These are phyloP conservation scores for Salinomyces thailandicus DNA, from an alignment of 2,329 filamentous ascomycete species.

Conservation along the genomic window DNA sequence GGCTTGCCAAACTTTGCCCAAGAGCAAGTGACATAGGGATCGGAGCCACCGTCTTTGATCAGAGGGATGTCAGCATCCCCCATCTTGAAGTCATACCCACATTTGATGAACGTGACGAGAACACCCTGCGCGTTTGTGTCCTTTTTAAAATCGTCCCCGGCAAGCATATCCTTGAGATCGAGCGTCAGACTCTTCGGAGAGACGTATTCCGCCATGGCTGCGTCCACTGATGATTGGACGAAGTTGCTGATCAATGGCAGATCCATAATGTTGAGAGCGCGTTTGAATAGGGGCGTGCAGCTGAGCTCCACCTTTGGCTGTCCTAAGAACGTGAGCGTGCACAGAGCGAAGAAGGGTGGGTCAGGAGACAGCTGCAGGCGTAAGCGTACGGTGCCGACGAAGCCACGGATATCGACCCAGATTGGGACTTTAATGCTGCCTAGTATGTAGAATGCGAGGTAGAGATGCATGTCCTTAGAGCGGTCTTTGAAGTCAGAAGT, in stretches of 20 bases:
- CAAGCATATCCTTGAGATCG: slow-evolving; percentile 65
- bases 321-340: slow-evolving; percentile 62
- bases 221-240: slow-evolving; percentile 63
- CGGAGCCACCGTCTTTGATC: slow-evolving; percentile 50
- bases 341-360: slow-evolving; percentile 66
- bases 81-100: slow-evolving; percentile 60
- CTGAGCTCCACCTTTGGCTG: slow-evolving; percentile 63
- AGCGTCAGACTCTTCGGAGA: slow-evolving; percentile 65
- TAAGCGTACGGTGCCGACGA: slow-evolving; percentile 59
- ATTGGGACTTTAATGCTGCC: slow-evolving; percentile 48
- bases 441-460: slow-evolving; percentile 60
- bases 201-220: slow-evolving; percentile 64
- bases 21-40: slow-evolving; percentile 60
- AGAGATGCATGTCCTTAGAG: slow-evolving; percentile 62
- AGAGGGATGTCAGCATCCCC: slow-evolving; percentile 55
- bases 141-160: slow-evolving; percentile 70
- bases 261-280: slow-evolving; percentile 63
- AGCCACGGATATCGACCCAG: slow-evolving; percentile 64
- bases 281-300: slow-evolving; percentile 59
- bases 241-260: slow-evolving; percentile 65
- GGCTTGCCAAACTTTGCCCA: slow-evolving; percentile 71
- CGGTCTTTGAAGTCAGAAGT: slow-evolving; percentile 51
- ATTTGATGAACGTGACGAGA: slow-evolving; percentile 55
- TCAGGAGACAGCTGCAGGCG: slow-evolving; percentile 65
- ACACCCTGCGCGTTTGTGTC: slow-evolving; percentile 57